Evolutionary conservation across 306 rosid genomes (phyloP).

Genomic region (Dalbergia cultrata): DNA sequence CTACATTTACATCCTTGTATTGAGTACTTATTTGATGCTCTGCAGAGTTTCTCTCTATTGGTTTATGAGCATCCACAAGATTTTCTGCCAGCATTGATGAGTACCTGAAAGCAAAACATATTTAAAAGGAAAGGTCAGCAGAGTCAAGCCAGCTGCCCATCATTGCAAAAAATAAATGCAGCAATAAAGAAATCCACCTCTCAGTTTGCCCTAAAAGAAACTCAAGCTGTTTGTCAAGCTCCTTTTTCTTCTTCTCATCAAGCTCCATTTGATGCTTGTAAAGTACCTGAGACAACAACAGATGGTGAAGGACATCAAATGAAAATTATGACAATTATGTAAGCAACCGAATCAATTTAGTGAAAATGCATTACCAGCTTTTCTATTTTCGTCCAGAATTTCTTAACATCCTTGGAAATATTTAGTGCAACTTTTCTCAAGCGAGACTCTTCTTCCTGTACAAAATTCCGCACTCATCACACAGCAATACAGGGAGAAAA

Average conservation of each 20-base stretch:
- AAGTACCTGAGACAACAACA: constrained; percentile 74
- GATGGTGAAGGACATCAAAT: constrained; percentile 15
- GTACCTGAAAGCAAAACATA: constrained; percentile 68
- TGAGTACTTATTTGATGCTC: constrained; percentile 54
- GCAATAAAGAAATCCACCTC: constrained; percentile 60
- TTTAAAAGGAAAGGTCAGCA: constrained; percentile 37
- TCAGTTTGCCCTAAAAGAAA: constrained; percentile 98
- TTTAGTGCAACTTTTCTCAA: constrained; percentile 89
- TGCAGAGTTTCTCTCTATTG: constrained; percentile 57
- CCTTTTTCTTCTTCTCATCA: constrained; percentile 94
- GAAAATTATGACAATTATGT: constrained; percentile 22
- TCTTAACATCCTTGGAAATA: constrained; percentile 97
- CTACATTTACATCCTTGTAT: constrained; percentile 55
- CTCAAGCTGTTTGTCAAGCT: constrained; percentile 97
- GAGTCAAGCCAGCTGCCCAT: constrained; percentile 32
- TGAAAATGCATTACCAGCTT: constrained; percentile 77
- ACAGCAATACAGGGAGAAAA: constrained; percentile 1
- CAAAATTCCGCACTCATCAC: constrained; percentile 47
- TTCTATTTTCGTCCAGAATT: constrained; percentile 96
- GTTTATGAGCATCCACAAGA: constrained; percentile 79
- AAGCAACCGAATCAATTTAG: constrained; percentile 21
- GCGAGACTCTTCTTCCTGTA: constrained; percentile 95
- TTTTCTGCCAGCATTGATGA: constrained; percentile 98
- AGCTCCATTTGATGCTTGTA: constrained; percentile 98
- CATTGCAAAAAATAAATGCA: constrained; percentile 22